Conservation (phyloP, 2,329 filamentous ascomycete species). For the Fonsecaea pedrosoi region DNA sequence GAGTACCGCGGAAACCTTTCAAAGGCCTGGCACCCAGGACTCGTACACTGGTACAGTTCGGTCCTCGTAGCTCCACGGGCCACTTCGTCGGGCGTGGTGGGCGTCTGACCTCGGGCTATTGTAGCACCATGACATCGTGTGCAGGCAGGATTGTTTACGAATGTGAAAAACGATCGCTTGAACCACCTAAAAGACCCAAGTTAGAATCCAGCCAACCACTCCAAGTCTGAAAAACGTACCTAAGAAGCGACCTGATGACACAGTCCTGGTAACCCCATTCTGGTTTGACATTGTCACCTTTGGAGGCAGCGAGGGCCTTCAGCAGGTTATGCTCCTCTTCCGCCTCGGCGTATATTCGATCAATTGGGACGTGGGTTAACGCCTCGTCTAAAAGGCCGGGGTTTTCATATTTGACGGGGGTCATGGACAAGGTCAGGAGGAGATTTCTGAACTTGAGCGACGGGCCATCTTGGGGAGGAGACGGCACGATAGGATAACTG, state of each 20-base stretch:
- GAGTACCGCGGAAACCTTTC: slow-evolving; percentile 94
- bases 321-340: slow-evolving; percentile 91
- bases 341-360: slow-evolving; percentile 90
- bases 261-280: slow-evolving; percentile 99
- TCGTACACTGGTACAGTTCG: slow-evolving; percentile 88
- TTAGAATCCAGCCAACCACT: slow-evolving; percentile 20
- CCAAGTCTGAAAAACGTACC: slow-evolving; percentile 59
- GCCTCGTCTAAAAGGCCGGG: slow-evolving; percentile 93
- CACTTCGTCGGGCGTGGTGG: slow-evolving; percentile 85
- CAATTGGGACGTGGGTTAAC: slow-evolving; percentile 81
- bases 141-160: slow-evolving; percentile 94
- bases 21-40: slow-evolving; percentile 73
- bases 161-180: slow-evolving; percentile 91
- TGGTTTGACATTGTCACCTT: slow-evolving; percentile 78
- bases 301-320: slow-evolving; percentile 83
- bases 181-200: slow-evolving; percentile 74
- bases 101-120: slow-evolving; percentile 79
- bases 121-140: slow-evolving; percentile 82
- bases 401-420: slow-evolving; percentile 94
- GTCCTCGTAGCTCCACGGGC: slow-evolving; percentile 86
- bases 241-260: slow-evolving; percentile 84
- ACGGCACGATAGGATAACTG: slow-evolving; percentile 73
- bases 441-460: slow-evolving; percentile 81
- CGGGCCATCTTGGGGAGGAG: slow-evolving; percentile 73
- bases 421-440: slow-evolving; percentile 82